Evolutionary conservation across 192 early-diverging fungal species (phyloP), one percentile per base, ranked within the genome.

Genomic region (Dissophora globulifera): DNA sequence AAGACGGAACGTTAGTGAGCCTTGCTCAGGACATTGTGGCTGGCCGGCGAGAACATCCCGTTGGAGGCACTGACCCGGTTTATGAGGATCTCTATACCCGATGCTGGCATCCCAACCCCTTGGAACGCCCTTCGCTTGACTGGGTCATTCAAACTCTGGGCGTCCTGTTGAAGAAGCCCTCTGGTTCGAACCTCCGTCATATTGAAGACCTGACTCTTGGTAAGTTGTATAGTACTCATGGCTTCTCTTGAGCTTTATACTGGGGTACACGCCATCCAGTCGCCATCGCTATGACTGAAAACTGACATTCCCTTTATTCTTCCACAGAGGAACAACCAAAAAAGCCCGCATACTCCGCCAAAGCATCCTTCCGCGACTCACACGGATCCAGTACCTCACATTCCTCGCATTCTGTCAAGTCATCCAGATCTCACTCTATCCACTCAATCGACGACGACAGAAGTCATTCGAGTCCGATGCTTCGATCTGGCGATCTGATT

Each of bases 11-110:
- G 1, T 49, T 75, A 57, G 51, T 46, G 26, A 65, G 31, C 30
- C 43, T 75, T 7, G 71, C 71, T 25, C 71, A 75, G 50, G 66
- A 66, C 56, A 75, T 75, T 26, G 56, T 75, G 25, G 27, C 57
- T 16, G 71, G 71, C 12, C 62, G 71, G 12, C 55, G 71, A 17
- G 71, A 75, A 38, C 62, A 57, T 3, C 50, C 49, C 23, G 62
- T 75, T n/a, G 62, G 60, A 31, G 71, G 62, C 22, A 66, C 62
- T 1, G 71, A 75, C 25, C 71, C 71, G 7, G 58, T 75, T 41
- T 75, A 60, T 55, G 71, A 75, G 40, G 71, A 75, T 35, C 62
- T 75, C 20, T 75, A 66, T 60, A 75, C 71, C 45, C 71, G 62
- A 22, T 75, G 71, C 45, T 75, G 71, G 56, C 40, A 61, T 26